Evolutionary conservation across 2,329 filamentous ascomycete genomes (phyloP), one percentile per base, ranked within the genome.

Genomic region (Neonectria ditissima): DNA sequence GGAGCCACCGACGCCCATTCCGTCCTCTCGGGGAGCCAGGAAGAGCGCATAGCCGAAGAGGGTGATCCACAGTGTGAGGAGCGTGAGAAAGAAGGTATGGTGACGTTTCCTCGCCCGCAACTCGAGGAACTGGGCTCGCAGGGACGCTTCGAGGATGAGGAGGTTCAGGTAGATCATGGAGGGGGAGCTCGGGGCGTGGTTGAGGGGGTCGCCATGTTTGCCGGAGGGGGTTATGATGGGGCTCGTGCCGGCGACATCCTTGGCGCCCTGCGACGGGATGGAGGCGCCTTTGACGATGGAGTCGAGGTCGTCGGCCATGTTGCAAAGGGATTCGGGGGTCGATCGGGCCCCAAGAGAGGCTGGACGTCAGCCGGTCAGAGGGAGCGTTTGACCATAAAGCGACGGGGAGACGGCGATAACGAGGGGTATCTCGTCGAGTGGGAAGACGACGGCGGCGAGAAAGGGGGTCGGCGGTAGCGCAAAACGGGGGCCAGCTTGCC

Each of bases 151-250:
- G 79, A 99, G 92, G 73, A 99, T 97, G 63, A 99, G 87, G 24
- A 99, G 91, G 80, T 99, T 99, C 74, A 99, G 89, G 81, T 99
- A 99, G 76, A 99, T 97, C 84, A 97, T 96, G 58, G 93, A 93
- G 48, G 94, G 94, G 16, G 93, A 93, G 75, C 92, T 95, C n/a
- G 94, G 94, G 16, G 95, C 89, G 65, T 91, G 89, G 72, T 89
- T 90, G 66, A 95, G 87, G 28, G 93, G 93, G 76, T 97, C 93
- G 75, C 82, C 81, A 28, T 83, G 79, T 72, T 84, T 85, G 71
- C 72, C 73, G 71, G 81, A 69, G 68, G 81, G 71, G 67, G 82
- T 77, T 68, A 77, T 70, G 75, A 83, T 80, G 72, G 82, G 78
- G 74, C 80, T 80, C 55, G 80, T 80, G 71, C 78, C 73, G 47